Conservation (phyloP, 2,329 filamentous ascomycete genomes). For the Clonostachys rosea region DNA sequence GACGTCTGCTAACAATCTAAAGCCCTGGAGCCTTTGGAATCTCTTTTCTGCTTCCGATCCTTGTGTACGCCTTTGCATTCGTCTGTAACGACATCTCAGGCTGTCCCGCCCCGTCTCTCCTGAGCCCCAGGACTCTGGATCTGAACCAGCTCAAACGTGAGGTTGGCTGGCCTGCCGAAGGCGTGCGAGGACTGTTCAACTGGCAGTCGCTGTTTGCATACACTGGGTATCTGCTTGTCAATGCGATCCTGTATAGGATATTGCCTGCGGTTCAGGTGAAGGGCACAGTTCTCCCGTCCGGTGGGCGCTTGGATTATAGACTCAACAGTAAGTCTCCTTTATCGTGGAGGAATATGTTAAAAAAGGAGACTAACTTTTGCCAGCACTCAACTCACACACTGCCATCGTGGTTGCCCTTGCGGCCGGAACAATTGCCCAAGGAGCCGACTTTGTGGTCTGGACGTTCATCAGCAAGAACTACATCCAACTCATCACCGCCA, state of each 20-base stretch:
- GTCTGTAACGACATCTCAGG: slow-evolving; percentile 90
- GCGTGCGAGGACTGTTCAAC: slow-evolving; percentile 66
- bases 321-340: slow-evolving; percentile 58
- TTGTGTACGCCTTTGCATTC: slow-evolving; percentile 77
- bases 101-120: slow-evolving; percentile 79
- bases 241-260: slow-evolving; percentile 67
- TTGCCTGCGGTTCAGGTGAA: slow-evolving; percentile 70
- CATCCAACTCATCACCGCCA: slow-evolving; percentile 77
- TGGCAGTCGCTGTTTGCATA: slow-evolving; percentile 65
- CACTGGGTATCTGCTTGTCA: slow-evolving; percentile 74
- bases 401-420: slow-evolving; percentile 67
- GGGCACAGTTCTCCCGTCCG: slow-evolving; percentile 65
- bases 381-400: slow-evolving; percentile 73
- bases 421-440: slow-evolving; percentile 71
- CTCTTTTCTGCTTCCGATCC: slow-evolving; percentile 73
- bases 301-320: slow-evolving; percentile 75
- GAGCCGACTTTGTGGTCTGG: slow-evolving; percentile 83
- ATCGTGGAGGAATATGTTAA: neutral
- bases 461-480: slow-evolving; percentile 92
- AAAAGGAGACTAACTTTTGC: slow-evolving; percentile 6
- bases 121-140: slow-evolving; percentile 67
- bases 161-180: slow-evolving; percentile 73
- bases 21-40: slow-evolving; percentile 75
- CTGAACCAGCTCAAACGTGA: slow-evolving; percentile 72
- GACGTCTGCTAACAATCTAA: slow-evolving; percentile 4